These are phyloP conservation scores for Ceratocystis cubensis DNA, from an alignment of 2,329 filamentous ascomycete genomes.

Conservation along the genomic window DNA sequence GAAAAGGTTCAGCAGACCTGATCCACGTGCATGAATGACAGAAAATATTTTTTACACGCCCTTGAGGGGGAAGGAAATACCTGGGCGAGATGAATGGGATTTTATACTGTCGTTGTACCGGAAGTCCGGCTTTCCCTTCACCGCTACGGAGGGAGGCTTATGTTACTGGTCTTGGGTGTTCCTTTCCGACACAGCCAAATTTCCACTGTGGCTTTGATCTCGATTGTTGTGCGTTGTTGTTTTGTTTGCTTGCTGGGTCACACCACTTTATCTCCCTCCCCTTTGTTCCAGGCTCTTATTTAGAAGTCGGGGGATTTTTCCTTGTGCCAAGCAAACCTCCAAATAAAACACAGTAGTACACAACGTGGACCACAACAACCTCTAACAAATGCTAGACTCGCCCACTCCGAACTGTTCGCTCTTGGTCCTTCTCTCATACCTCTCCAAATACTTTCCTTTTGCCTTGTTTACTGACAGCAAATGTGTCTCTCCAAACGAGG, in stretches of 20 bases:
- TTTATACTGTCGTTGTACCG: neutral
- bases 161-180: neutral
- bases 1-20: neutral
- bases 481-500: neutral
- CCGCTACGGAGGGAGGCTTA: neutral
- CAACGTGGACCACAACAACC: neutral
- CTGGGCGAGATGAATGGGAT: neutral
- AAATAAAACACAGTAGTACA: neutral
- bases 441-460: too few species aligned
- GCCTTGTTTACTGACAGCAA: neutral
- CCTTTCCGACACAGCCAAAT: neutral
- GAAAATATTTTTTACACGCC: neutral
- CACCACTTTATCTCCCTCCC: neutral
- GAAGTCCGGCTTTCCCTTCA: neutral
- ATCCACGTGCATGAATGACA: slow-evolving; percentile 4
- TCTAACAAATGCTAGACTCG: neutral
- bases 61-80: neutral
- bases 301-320: neutral
- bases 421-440: neutral
- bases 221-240: neutral
- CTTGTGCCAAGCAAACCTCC: neutral
- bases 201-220: neutral
- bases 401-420: neutral
- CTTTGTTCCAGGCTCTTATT: neutral
- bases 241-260: neutral